These are phyloP conservation scores for Umbelopsis ramanniana DNA, from an alignment of 192 early-diverging fungal genomes.

Conservation along the genomic window DNA sequence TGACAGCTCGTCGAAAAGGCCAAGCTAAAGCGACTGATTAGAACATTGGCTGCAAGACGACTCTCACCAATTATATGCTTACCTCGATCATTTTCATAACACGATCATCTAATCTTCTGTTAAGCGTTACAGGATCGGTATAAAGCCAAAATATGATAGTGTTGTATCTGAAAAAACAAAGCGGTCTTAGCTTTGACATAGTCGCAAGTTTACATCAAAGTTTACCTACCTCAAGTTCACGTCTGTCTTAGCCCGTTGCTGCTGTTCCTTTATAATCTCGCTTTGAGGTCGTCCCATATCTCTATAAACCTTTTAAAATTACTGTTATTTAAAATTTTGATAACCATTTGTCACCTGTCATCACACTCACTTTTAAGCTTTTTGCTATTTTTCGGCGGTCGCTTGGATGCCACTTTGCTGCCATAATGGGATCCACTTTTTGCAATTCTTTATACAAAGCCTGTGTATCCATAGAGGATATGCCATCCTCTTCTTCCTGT, in stretches of 20 bases:
- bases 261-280: slow-evolving; percentile 73
- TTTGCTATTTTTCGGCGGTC: slow-evolving; percentile 87
- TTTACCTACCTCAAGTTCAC: slow-evolving; percentile 42
- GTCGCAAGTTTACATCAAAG: not conserved
- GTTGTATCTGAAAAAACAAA: slow-evolving; percentile 55
- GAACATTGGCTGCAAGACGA: not conserved
- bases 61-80: not conserved
- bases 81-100: slow-evolving; percentile 90
- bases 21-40: slow-evolving; percentile 35
- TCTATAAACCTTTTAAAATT: slow-evolving; percentile 56
- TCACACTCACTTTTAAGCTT: slow-evolving; percentile 72
- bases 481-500: slow-evolving; percentile 31
- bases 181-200: not conserved
- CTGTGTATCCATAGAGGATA: slow-evolving; percentile 42
- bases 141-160: slow-evolving; percentile 91
- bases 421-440: slow-evolving; percentile 84
- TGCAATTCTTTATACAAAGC: slow-evolving; percentile 71
- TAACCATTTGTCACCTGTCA: not conserved
- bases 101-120: slow-evolving; percentile 80
- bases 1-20: slow-evolving; percentile 60
- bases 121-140: slow-evolving; percentile 65
- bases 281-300: slow-evolving; percentile 77
- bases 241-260: slow-evolving; percentile 47
- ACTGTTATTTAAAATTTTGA: not conserved
- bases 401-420: slow-evolving; percentile 87